These are phyloP conservation scores for Sergeia podlipaevii DNA, from an alignment of 208 protist genomes.

Conservation along the genomic window DNA sequence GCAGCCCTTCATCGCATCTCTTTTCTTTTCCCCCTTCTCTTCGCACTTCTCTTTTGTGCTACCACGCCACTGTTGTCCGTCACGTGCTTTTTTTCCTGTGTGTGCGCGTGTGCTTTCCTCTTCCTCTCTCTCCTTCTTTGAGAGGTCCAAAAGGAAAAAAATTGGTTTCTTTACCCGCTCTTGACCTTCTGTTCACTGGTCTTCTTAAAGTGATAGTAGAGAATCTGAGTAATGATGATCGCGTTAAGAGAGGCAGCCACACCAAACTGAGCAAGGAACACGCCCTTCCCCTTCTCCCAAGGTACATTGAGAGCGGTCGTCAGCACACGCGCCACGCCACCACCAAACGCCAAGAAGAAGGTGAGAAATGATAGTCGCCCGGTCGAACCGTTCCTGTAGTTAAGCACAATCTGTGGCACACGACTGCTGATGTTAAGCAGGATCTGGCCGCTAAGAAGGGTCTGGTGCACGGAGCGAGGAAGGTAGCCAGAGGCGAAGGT, in stretches of 20 bases:
- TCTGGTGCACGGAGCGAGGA: slow-evolving; percentile 43
- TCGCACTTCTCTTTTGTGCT: neutral
- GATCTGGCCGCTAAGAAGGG: slow-evolving; percentile 54
- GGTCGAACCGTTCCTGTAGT: slow-evolving; percentile 56
- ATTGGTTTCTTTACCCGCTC: neutral
- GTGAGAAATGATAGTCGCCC: slow-evolving; percentile 81
- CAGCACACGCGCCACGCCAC: slow-evolving; percentile 60
- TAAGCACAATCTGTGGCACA: slow-evolving; percentile 75
- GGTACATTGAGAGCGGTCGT: slow-evolving; percentile 82
- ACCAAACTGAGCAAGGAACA: slow-evolving; percentile 62
- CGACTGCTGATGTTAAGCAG: slow-evolving; percentile 65
- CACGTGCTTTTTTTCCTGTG: slow-evolving; percentile 4
- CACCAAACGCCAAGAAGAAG: slow-evolving; percentile 79
- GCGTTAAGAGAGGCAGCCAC: slow-evolving; percentile 57
- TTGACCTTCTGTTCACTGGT: neutral
- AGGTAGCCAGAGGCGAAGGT: slow-evolving; percentile 36
- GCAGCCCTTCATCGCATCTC: neutral
- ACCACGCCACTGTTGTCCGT: neutral
- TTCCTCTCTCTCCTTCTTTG: slow-evolving; percentile 2
- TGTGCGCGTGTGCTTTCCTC: neutral
- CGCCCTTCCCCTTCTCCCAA: slow-evolving; percentile 68
- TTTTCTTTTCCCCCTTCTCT: neutral
- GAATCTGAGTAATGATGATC: slow-evolving; percentile 66
- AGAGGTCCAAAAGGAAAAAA: slow-evolving; percentile 1
- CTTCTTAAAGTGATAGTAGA: slow-evolving; percentile 41